Conservation (phyloP, 2,329 filamentous ascomycete genomes). For the Pleoardoris graminearum region DNA sequence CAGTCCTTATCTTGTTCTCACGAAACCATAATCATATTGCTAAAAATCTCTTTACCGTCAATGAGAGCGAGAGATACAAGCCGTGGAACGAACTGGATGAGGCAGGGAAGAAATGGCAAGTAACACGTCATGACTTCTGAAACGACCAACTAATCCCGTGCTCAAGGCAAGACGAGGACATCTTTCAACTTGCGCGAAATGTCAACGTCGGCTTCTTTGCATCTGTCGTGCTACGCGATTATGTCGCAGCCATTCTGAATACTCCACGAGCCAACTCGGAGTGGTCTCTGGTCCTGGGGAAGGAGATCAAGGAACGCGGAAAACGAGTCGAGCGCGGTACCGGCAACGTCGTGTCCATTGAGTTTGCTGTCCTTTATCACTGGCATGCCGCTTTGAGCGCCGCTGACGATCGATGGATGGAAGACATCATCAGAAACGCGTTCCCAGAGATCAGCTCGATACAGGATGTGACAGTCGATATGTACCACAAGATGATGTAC, state of each 20-base stretch:
- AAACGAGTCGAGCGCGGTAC: slow-evolving; percentile 61
- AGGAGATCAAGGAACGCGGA: slow-evolving; percentile 47
- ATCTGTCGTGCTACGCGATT: slow-evolving; percentile 73
- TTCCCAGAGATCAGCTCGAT: slow-evolving; percentile 33
- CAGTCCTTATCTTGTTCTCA: slow-evolving; percentile 67
- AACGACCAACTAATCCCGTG: slow-evolving; percentile 14
- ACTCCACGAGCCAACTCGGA: slow-evolving; percentile 69
- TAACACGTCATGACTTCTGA: background rate
- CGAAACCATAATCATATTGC: slow-evolving; percentile 82
- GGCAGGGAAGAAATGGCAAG: slow-evolving; percentile 24
- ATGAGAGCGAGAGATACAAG: slow-evolving; percentile 75
- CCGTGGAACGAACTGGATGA: slow-evolving; percentile 57
- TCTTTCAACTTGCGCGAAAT: slow-evolving; percentile 53
- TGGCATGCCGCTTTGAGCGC: slow-evolving; percentile 78
- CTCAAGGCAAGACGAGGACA: slow-evolving; percentile 47
- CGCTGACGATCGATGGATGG: slow-evolving; percentile 76
- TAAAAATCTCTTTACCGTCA: slow-evolving; percentile 73
- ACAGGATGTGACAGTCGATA: slow-evolving; percentile 38
- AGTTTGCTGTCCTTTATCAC: slow-evolving; percentile 83
- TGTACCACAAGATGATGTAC: slow-evolving; percentile 48
- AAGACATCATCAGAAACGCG: slow-evolving; percentile 51
- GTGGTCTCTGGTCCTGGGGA: slow-evolving; percentile 76
- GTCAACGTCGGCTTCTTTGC: slow-evolving; percentile 57
- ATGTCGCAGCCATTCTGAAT: slow-evolving; percentile 76
- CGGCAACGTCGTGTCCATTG: slow-evolving; percentile 77